Conservation (phyloP, 108 stramenopile genomes). For the Fragilaria crotonensis region DNA sequence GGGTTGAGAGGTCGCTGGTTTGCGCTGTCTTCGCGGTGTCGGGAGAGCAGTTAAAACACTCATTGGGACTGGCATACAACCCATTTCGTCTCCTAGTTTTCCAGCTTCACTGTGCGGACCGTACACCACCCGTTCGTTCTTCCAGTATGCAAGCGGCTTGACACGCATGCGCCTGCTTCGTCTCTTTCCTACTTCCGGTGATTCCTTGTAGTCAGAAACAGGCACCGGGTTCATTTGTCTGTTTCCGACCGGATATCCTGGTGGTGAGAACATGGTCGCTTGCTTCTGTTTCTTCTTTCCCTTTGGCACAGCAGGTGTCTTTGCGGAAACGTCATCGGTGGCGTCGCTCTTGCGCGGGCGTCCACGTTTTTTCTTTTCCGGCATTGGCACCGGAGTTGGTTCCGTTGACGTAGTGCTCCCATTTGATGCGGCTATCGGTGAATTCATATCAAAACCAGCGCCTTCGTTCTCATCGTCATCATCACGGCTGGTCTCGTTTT, state of each 20-base stretch:
- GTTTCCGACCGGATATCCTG: constrained; percentile 46
- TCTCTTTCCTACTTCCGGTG: constrained; percentile 38
- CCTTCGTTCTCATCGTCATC: constrained; percentile 15
- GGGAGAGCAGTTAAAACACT: constrained; percentile 50
- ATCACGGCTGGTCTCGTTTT: not conserved
- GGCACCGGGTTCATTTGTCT: constrained; percentile 56
- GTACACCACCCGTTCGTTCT: constrained; percentile 80
- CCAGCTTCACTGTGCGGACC: constrained; percentile 48
- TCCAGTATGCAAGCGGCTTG: constrained; percentile 80
- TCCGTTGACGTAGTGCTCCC: not conserved
- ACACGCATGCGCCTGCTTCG: constrained; percentile 49
- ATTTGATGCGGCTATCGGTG: not conserved
- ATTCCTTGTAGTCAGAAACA: constrained; percentile 48
- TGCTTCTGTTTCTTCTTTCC: constrained; percentile 25
- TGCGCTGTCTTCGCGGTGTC: constrained; percentile 66
- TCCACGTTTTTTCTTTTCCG: constrained; percentile 2
- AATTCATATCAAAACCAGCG: constrained; percentile 2
- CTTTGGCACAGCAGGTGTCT: constrained; percentile 16
- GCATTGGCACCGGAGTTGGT: not conserved
- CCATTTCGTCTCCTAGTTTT: constrained; percentile 45
- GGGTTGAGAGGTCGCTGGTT: constrained; percentile 3
- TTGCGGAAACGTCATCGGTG: not conserved
- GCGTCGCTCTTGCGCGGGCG: not conserved
- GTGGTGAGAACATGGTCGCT: constrained; percentile 23
- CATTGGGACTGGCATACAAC: constrained; percentile 74